Percentiles rank a stretch among this genome's conserved stretches.
Evolutionary conservation across 192 early-diverging fungal species (phyloP).

Genomic region (Lunasporangiospora selenospora): DNA sequence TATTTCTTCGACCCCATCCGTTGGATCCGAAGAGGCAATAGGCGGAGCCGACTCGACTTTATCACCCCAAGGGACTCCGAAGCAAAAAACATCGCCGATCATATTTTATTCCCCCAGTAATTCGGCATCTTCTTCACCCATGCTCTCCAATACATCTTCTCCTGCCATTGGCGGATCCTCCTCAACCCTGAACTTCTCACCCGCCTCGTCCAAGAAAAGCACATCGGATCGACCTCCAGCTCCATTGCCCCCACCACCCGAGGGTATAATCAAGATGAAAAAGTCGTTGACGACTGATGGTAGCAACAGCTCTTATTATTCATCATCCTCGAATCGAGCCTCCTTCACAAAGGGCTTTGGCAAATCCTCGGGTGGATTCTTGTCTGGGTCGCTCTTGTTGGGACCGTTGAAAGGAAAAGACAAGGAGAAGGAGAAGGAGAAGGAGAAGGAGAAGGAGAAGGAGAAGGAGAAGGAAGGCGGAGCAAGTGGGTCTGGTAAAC

Average conservation of each 20-base stretch:
- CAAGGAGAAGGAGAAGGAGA: constrained; percentile 19
- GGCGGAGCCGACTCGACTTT: not conserved
- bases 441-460: constrained; percentile 8
- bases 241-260: constrained; percentile 28
- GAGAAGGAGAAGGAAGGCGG: not conserved
- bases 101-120: too few relatives aligned
- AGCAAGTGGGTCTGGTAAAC: constrained; percentile 3
- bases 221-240: not conserved
- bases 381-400: constrained; percentile 12
- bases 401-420: constrained; percentile 17
- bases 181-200: not conserved
- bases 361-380: constrained; percentile 23
- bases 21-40: not conserved
- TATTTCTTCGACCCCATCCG: not conserved
- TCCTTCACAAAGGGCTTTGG: constrained; percentile 1
- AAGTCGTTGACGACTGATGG: constrained; percentile 45
- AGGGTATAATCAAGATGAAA: constrained; percentile 40
- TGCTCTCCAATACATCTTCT: not conserved
- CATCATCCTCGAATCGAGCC: too few relatives aligned
- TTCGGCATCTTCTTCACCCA: too few relatives aligned
- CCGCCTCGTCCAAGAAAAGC: not conserved
- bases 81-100: too few relatives aligned
- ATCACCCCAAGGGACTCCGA: too few relatives aligned
- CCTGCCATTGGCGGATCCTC: not conserved
- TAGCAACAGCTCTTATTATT: constrained; percentile 14